Base-by-base conservation (phyloP, 371 early-diverging fungal genomes). In the Batrachochytrium dendrobatidis region DNA sequence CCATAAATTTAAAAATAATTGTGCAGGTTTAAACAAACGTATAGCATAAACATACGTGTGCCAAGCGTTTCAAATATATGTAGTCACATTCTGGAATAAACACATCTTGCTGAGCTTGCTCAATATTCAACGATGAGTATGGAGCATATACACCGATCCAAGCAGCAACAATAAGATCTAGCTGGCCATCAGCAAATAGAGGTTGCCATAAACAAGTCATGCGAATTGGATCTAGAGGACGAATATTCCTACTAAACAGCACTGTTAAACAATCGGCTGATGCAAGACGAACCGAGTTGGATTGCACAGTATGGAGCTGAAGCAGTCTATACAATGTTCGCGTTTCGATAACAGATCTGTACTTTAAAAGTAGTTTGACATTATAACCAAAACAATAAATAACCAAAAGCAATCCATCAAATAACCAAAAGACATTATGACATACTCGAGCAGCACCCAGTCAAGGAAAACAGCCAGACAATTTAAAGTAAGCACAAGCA, bases 21-120 rank as follows among this genome's bases (percentile, higher is more conserved):
- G n/a, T 39, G n/a, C 39, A 15, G 15, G 39, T 39, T 39, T 39
- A 17, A 8, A 4, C 7, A 18, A 22, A 20, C 10, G 12, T 24
- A 25, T 24, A 26, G 52, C 34, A 44, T 34, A 8, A 26, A 3
- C 22, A 7, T 28, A 75, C 77, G 61, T 75, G 74, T 31, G 74
- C 75, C 25, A 79, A 45, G 8, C 72, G 69, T 51, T 81, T 73
- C 15, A 73, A 12, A 49, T 69, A 77, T 10, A 48, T 28, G 44
- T 81, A 79, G 8, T 65, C 62, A 10, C 67, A 72, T 1, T 71
- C 76, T 12, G 33, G 54, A 24, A 60, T 44, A 43, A 18, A 34
- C 34, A 3, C 57, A 55, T 7, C 60, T 33, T 59, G 61, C 52
- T 58, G 32, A 7, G 61, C 22, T 34, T 29, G 20, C 39, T 28